Base-by-base conservation (phyloP, 163 green algal species). In the Trebouxia gelatinosa region DNA sequence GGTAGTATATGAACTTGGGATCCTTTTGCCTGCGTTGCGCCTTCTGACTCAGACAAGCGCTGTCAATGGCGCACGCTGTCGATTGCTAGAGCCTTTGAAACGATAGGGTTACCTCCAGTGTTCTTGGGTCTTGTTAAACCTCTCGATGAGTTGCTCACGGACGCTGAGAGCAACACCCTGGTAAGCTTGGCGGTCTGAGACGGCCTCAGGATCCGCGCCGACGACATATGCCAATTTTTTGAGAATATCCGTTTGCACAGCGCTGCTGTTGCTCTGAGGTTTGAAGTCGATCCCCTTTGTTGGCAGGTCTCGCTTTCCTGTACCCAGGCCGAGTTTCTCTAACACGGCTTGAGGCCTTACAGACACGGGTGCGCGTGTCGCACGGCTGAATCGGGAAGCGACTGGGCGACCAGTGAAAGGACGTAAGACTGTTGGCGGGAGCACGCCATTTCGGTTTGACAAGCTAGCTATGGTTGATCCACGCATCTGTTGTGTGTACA, bases 1-100 rank as follows among this genome's bases (percentile, higher is more conserved):
- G 85, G 90, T 98, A 98, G 89, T 98, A 98, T 31, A 96, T 88
- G 78, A 94, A 93, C 89, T 98, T 98, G 38, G 92, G 91, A 82
- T 98, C 92, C 86, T 96, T 85, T 70, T 92, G 54, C 83, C 92
- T 96, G 87, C 70, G n/a, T n/a, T n/a, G n/a, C n/a, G n/a, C n/a
- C n/a, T n/a, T n/a, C 43, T n/a, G 21, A 17, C 77, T 80, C n/a
- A 35, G n/a, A n/a, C n/a, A n/a, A n/a, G n/a, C n/a, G n/a, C n/a
- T n/a, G n/a, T n/a, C n/a, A n/a, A 58, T 13, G 23, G 58, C 58
- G 16, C 3, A 67, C n/a, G n/a, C n/a, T n/a, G 58, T 28, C 26
- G 58, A 11, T 67, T 23, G 58, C 58, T 11, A 67, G 58, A 67
- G 16, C 19, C n/a, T n/a, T n/a, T n/a, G n/a, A n/a, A n/a, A n/a